A percentile compares a stretch with the other conserved stretches of the same genome.
phyloP scores from a whole-genome alignment of 2,329 filamentous ascomycete genomes.

The Verticillium isaacii region DNA sequence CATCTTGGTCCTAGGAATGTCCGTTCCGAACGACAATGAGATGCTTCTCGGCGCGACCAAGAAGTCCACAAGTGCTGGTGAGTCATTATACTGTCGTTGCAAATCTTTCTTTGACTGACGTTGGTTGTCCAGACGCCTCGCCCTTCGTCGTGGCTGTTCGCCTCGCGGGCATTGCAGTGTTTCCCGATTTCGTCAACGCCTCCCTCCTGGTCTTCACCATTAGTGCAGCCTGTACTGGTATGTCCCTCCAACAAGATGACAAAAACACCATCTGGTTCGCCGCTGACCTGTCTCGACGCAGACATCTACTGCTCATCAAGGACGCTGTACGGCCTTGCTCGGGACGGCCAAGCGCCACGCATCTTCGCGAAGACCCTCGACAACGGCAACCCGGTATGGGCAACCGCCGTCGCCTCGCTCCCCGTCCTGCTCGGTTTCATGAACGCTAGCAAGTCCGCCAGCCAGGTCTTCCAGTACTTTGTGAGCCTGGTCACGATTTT shows the following conservation, averaged over 20 bases:
- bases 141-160: slow-evolving; percentile 18
- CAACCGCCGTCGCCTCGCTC: slow-evolving; percentile 59
- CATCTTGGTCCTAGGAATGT: slow-evolving; percentile 16
- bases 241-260: too few relatives aligned
- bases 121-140: slow-evolving; percentile 1
- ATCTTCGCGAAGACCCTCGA: slow-evolving; percentile 57
- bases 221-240: too few relatives aligned
- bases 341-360: slow-evolving; percentile 61
- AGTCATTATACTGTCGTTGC: not conserved
- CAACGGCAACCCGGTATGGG: slow-evolving; percentile 69
- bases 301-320: slow-evolving; percentile 60
- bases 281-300: not conserved
- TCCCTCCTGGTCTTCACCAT: slow-evolving; percentile 11
- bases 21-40: slow-evolving; percentile 17
- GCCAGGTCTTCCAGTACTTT: slow-evolving; percentile 69
- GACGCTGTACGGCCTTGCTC: slow-evolving; percentile 62
- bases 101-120: too few relatives aligned
- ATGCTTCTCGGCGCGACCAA: not conserved
- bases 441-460: slow-evolving; percentile 60
- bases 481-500: slow-evolving; percentile 66
- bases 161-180: slow-evolving; percentile 12
- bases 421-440: slow-evolving; percentile 71
- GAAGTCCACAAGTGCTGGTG: slow-evolving; percentile 1
- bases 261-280: too few relatives aligned
- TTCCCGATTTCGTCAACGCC: slow-evolving; percentile 17